phyloP scores from a whole-genome alignment of 1,284 basidiomycete genomes.

The Ceraceosorus bombacis region DNA sequence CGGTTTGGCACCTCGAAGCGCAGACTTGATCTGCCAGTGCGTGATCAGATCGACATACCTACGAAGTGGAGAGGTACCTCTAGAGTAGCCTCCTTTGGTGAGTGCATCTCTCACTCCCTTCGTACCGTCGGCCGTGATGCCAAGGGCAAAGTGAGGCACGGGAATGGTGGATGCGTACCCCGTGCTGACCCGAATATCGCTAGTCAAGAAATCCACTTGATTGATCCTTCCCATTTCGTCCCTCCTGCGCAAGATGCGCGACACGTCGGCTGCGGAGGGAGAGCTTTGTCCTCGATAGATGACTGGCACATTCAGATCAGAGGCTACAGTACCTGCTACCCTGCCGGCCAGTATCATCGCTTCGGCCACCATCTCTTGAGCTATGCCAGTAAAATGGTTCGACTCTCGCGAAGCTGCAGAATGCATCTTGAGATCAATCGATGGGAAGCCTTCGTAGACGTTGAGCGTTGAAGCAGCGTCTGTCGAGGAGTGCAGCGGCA shows the following conservation, averaged over 20 bases:
- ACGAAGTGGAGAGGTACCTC: slow-evolving; percentile 81
- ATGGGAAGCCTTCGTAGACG: slow-evolving; percentile 29
- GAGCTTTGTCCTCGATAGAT: slow-evolving; percentile 58
- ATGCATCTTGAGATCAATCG: slow-evolving; percentile 13
- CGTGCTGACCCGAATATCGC: slow-evolving; percentile 10
- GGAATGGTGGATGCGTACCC: slow-evolving; percentile 47
- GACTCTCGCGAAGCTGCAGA: background rate
- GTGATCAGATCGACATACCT: slow-evolving; percentile 73
- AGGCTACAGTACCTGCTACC: slow-evolving; percentile 65
- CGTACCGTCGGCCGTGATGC: slow-evolving; percentile 54
- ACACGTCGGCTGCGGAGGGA: slow-evolving; percentile 31
- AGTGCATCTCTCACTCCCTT: slow-evolving; percentile 13
- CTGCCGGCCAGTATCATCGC: slow-evolving; percentile 76
- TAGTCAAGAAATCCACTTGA: slow-evolving; percentile 10
- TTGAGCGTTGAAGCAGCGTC: slow-evolving; percentile 12
- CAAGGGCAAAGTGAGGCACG: slow-evolving; percentile 64
- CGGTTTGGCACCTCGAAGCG: slow-evolving; percentile 50
- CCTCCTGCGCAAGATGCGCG: background rate
- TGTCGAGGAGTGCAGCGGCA: slow-evolving; percentile 3
- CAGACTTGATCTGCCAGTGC: slow-evolving; percentile 91
- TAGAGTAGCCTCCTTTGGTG: slow-evolving; percentile 55
- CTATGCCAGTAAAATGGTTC: background rate
- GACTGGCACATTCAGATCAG: slow-evolving; percentile 60
- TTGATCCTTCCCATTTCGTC: slow-evolving; percentile 5
- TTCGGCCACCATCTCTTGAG: slow-evolving; percentile 61